Evolutionary conservation across 2,329 filamentous ascomycete species (phyloP), one percentile per base, ranked within the genome.

Genomic region (Aspergillus tanneri): DNA sequence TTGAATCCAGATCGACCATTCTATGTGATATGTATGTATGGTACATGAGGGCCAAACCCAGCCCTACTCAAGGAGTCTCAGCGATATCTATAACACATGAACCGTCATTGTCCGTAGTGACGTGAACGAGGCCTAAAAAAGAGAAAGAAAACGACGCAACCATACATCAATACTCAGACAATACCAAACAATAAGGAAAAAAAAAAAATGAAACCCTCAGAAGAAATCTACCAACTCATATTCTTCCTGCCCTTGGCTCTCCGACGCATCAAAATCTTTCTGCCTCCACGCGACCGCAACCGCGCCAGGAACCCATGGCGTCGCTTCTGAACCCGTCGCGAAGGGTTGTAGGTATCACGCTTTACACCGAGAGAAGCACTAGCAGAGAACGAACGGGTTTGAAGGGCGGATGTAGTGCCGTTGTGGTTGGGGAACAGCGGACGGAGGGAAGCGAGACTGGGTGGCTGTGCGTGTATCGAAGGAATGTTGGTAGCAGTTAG

Each of bases 271-370:
- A 85, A 55, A 40, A 77, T 70, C 64, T 75, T 75, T 59, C 77
- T 68, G 19, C 82, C 82, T 43, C 74, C 78, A 60, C 76, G 73
- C 18, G 73, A 74, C 60, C 72, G 71, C 52, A 82, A 54, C 57
- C 82, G 66, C 8, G 76, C 69, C 50, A 85, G 61, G 59, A 83
- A 85, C 2, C 82, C 82, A 67, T 82, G 79, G 58, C 82, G 73
- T 53, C 82, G 72, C 70, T 85, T 85, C 63, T 83, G 73, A 34
- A 83, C 78, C 36, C 76, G 62, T 53, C 83, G 78, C 42, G 77
- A 82, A 8, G 81, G 81, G 46, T 80, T 79, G 60, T 75, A 84
- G 34, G 82, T 85, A 48, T 77, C 68, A 54, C 82, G 73, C 41
- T 68, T 70, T 21, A 62, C 72, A 37, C 63, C 68, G 5, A 77